Percentiles rank a stretch among this genome's conserved stretches.
These are phyloP conservation scores for Kazachstania martiniae DNA, from an alignment of 805 yeast genomes.

Conservation along the genomic window DNA sequence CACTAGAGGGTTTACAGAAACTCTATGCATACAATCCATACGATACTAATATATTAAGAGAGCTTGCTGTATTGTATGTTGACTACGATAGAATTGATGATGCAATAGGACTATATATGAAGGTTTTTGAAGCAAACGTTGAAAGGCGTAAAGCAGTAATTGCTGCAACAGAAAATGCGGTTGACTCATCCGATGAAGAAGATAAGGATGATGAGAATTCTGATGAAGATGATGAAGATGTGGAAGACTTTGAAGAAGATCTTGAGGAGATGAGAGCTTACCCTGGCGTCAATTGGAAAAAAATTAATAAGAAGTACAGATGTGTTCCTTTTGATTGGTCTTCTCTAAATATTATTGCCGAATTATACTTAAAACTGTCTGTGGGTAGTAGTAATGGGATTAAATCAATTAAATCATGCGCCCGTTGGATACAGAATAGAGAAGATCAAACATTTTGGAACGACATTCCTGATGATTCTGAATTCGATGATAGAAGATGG, in stretches of 20 bases:
- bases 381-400: conserved; percentile 57
- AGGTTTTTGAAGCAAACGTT: conserved; percentile 51
- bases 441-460: conserved; percentile 39
- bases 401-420: conserved; percentile 51
- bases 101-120: conserved; percentile 62
- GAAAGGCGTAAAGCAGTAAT: conserved; percentile 28
- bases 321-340: conserved; percentile 74
- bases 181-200: conserved; percentile 25
- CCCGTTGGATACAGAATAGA: conserved; percentile 77
- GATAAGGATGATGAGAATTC: conserved; percentile 13
- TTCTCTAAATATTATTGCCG: conserved; percentile 73
- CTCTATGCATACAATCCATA: conserved; percentile 46
- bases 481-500: conserved; percentile 65
- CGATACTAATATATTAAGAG: conserved; percentile 49
- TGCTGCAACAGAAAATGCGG: conserved; percentile 22
- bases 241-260: conserved; percentile 10
- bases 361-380: conserved; percentile 48
- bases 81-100: conserved; percentile 50
- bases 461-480: conserved; percentile 52
- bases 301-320: conserved; percentile 18
- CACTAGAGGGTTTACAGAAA: conserved; percentile 60
- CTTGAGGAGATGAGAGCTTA: conserved; percentile 19
- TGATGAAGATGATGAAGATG: conserved; percentile 7
- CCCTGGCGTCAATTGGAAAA: conserved; percentile 23
- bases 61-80: conserved; percentile 43